Conservation (phyloP, 805 yeast genomes). For the Wickerhamomyces xylosicus region DNA sequence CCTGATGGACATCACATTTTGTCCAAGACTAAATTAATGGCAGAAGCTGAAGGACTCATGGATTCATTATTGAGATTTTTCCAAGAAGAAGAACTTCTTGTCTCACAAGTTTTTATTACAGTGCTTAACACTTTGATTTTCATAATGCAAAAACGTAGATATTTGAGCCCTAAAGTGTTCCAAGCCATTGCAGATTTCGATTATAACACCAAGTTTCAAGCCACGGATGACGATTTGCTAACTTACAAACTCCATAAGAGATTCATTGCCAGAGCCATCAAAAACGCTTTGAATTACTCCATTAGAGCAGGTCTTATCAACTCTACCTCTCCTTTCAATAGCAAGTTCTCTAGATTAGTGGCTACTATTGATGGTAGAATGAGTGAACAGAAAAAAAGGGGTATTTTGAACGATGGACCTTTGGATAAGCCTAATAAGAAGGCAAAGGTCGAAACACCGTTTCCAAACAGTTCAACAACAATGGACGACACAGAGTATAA, state of each 20-base stretch:
- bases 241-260: constrained; percentile 45
- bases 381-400: constrained; percentile 18
- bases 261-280: constrained; percentile 53
- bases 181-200: constrained; percentile 52
- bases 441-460: constrained; percentile 9
- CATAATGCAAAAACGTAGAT: constrained; percentile 59
- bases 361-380: constrained; percentile 14
- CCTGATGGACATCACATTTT: constrained; percentile 53
- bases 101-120: constrained; percentile 55
- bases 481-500: constrained; percentile 41
- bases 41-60: constrained; percentile 61
- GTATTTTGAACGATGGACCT: constrained; percentile 14
- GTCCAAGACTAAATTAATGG: constrained; percentile 41
- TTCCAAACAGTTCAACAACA: constrained; percentile 22
- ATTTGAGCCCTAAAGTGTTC: constrained; percentile 45
- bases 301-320: constrained; percentile 24
- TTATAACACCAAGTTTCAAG: constrained; percentile 42
- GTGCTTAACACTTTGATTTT: constrained; percentile 53
- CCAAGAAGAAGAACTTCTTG: constrained; percentile 40
- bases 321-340: constrained; percentile 10
- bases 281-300: constrained; percentile 31
- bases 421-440: constrained; percentile 21
- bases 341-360: constrained; percentile 12
- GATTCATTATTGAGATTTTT: constrained; percentile 54
- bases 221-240: constrained; percentile 26